Percentiles rank a stretch among this genome's conserved stretches.
Conservation (phyloP, 1,139 yeast genomes). For the Saccharomyces hybrid region DNA sequence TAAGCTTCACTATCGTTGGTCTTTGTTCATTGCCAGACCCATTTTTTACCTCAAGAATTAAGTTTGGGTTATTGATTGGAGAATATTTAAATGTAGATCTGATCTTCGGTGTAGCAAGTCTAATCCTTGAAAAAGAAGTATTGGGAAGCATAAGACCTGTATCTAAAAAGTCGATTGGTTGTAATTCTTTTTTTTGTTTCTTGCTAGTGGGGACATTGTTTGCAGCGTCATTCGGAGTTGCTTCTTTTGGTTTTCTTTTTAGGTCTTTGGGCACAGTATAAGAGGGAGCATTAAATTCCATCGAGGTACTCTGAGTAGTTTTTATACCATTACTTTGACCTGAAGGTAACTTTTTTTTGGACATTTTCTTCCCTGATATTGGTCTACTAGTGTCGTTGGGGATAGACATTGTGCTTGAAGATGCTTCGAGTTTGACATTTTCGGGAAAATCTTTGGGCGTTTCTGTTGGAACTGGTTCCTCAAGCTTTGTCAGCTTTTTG, state of each 20-base stretch:
- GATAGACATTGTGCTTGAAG: not conserved
- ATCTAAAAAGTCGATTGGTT: constrained; percentile 63
- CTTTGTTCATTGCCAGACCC: constrained; percentile 47
- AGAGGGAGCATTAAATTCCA: constrained; percentile 59
- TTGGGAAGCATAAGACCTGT: constrained; percentile 75
- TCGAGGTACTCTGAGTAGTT: constrained; percentile 31
- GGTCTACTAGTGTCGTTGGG: not conserved
- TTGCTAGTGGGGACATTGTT: constrained; percentile 9
- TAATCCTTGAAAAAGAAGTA: constrained; percentile 65
- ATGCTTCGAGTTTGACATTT: constrained; percentile 7
- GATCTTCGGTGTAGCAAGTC: constrained; percentile 78
- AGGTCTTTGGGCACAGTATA: constrained; percentile 43
- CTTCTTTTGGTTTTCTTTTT: constrained; percentile 33
- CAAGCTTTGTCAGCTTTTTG: constrained; percentile 20
- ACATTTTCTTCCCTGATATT: constrained; percentile 26
- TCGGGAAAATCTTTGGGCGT: constrained; percentile 6
- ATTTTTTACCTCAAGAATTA: constrained; percentile 42
- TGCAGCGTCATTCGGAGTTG: constrained; percentile 14
- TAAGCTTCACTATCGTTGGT: constrained; percentile 43
- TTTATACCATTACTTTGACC: constrained; percentile 31
- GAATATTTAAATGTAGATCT: constrained; percentile 43
- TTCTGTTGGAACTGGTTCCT: constrained; percentile 13
- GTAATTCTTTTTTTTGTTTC: constrained; percentile 40
- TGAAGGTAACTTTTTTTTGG: constrained; percentile 59
- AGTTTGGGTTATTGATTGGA: constrained; percentile 31